phyloP scores from a whole-genome alignment of 2,329 filamentous ascomycete genomes.

The Pezizomycotina sp. region DNA sequence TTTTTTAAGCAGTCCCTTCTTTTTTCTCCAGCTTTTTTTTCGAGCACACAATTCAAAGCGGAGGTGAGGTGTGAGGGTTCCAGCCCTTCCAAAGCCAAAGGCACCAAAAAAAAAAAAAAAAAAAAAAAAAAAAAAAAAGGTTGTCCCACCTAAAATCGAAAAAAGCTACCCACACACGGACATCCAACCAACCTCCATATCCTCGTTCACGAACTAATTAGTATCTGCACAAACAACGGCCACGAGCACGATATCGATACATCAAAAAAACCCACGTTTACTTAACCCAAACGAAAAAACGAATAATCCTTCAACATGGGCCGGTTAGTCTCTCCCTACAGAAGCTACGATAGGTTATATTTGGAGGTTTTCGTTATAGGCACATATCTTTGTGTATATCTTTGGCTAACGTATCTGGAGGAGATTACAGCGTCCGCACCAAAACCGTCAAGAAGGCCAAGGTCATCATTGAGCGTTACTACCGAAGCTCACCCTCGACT shows the following conservation, averaged over 20 bases:
- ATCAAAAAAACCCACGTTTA: slow-evolving; percentile 1
- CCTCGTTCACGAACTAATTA: slow-evolving; percentile 2
- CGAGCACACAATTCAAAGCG: too few relatives aligned
- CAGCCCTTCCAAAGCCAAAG: too few relatives aligned
- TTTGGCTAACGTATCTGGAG: too few relatives aligned
- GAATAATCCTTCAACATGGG: slow-evolving; percentile 31
- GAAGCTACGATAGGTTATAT: slow-evolving; percentile 22
- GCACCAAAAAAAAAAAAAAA: slow-evolving; percentile 8
- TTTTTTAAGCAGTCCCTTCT: too few relatives aligned
- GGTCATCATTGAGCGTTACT: slow-evolving; percentile 98
- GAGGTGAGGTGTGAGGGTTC: too few relatives aligned
- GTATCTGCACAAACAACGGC: not conserved
- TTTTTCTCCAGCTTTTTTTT: too few relatives aligned
- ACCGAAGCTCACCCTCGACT: slow-evolving; percentile 95
- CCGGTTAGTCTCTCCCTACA: slow-evolving; percentile 22
- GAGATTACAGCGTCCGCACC: slow-evolving; percentile 52
- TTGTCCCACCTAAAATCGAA: not conserved
- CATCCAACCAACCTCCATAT: not conserved
- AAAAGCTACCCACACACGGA: not conserved
- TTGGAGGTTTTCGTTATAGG: slow-evolving; percentile 18
- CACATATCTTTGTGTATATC: too few relatives aligned
- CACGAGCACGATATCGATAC: slow-evolving; percentile 1
- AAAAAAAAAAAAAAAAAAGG: slow-evolving; percentile 3
- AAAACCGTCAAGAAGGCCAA: slow-evolving; percentile 79
- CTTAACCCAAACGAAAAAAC: slow-evolving; percentile 31